Conservation (phyloP, 805 yeast species). For the Priceomyces medius region DNA sequence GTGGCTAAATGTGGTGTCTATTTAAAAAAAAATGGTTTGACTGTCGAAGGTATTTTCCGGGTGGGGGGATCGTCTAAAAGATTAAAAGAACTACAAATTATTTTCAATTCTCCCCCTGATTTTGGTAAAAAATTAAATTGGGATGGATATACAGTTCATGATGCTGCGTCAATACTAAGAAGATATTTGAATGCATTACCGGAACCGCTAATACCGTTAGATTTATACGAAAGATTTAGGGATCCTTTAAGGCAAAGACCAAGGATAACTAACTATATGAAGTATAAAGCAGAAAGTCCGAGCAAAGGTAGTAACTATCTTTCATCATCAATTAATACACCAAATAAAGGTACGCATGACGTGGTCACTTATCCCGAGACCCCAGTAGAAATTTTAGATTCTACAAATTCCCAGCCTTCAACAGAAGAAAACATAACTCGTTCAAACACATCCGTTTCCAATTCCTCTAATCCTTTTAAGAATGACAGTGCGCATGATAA, state of each 20-base stretch:
- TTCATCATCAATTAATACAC: not conserved
- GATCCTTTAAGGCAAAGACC: slow-evolving; percentile 67
- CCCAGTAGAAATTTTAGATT: slow-evolving; percentile 11
- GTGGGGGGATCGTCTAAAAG: slow-evolving; percentile 90
- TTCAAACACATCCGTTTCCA: slow-evolving; percentile 19
- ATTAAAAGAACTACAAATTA: slow-evolving; percentile 77
- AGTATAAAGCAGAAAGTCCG: slow-evolving; percentile 52
- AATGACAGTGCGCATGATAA: not conserved
- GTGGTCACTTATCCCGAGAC: slow-evolving; percentile 8
- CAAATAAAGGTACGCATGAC: not conserved
- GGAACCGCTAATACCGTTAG: slow-evolving; percentile 86
- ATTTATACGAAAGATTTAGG: slow-evolving; percentile 73
- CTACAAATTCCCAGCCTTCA: slow-evolving; percentile 19
- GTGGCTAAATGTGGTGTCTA: slow-evolving; percentile 95
- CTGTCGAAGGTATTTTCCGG: slow-evolving; percentile 88
- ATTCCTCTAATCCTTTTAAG: not conserved
- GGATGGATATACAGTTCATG: slow-evolving; percentile 95
- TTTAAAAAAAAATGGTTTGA: slow-evolving; percentile 72
- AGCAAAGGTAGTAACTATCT: slow-evolving; percentile 11
- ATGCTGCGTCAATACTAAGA: slow-evolving; percentile 88
- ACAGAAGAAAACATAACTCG: slow-evolving; percentile 36
- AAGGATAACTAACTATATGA: slow-evolving; percentile 63
- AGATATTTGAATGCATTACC: slow-evolving; percentile 84
- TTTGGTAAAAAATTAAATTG: slow-evolving; percentile 86
- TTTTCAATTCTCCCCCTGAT: slow-evolving; percentile 83